These are phyloP conservation scores for Neophaeococcomyces aloes DNA, from an alignment of 2,329 filamentous ascomycete genomes.

Conservation along the genomic window DNA sequence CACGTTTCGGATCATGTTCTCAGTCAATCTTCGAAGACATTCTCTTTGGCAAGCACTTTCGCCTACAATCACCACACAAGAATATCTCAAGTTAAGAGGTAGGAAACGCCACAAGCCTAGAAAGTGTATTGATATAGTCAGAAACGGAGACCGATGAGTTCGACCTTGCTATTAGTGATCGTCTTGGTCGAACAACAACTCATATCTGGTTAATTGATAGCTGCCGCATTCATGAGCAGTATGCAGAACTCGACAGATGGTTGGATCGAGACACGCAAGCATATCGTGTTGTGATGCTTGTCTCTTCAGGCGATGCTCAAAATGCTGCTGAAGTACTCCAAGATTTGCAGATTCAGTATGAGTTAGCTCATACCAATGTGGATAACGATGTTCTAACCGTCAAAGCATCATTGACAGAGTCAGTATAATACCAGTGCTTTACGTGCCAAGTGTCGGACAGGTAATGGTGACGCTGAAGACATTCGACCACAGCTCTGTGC, in stretches of 20 bases:
- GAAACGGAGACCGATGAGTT: background rate
- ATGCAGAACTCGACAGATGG: background rate
- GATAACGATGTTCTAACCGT: background rate
- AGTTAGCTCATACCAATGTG: background rate
- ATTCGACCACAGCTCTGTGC: no score
- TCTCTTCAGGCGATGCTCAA: background rate
- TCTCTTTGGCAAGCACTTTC: no score
- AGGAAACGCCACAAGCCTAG: no score
- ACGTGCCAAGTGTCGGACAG: no score
- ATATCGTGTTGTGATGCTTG: background rate
- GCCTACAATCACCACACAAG: no score
- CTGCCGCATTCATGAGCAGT: background rate
- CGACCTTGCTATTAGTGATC: background rate
- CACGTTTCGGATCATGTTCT: no score
- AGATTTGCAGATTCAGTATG: constrained; percentile 1
- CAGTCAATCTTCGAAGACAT: no score
- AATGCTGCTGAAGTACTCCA: background rate
- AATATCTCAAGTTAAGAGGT: no score
- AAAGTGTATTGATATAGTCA: no score
- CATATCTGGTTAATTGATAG: background rate
- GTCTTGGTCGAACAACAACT: no score
- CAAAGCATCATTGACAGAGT: background rate
- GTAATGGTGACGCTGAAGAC: no score
- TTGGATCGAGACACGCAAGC: background rate
- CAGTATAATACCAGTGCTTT: background rate